A percentile compares a stretch with the other conserved stretches of the same genome.
Evolutionary conservation across 2,329 filamentous ascomycete genomes (phyloP).

Genomic region (Capronia americana): DNA sequence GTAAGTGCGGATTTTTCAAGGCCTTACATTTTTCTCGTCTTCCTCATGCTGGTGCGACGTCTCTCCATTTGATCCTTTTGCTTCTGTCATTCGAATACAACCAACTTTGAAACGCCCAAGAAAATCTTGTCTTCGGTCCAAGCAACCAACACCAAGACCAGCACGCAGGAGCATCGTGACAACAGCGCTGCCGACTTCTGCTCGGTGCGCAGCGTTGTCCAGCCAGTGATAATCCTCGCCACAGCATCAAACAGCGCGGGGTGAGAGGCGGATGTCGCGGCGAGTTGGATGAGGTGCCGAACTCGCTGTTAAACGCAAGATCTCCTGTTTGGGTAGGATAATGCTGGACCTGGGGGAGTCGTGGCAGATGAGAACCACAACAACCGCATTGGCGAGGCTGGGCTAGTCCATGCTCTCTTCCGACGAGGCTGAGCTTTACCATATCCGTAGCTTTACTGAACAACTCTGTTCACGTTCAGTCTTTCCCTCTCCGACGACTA

Average conservation of each 20-base stretch:
- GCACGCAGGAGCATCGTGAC: background rate
- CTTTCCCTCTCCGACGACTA: background rate
- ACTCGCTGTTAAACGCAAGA: background rate
- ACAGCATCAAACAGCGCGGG: background rate
- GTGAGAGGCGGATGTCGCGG: background rate
- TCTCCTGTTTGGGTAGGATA: background rate
- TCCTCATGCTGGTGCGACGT: too few species aligned
- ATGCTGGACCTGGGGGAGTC: background rate
- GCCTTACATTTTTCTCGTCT: background rate
- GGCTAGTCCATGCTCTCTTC: background rate
- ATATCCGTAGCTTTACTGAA: background rate
- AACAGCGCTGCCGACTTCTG: background rate
- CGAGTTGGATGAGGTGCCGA: background rate
- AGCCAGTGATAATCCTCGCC: background rate
- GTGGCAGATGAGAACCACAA: background rate
- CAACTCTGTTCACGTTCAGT: background rate
- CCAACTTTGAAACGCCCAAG: too few species aligned
- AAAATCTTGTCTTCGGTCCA: background rate
- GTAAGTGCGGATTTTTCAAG: background rate
- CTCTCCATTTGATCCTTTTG: too few species aligned
- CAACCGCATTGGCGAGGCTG: background rate
- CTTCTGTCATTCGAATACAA: too few species aligned
- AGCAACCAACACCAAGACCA: background rate
- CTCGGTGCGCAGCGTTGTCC: background rate
- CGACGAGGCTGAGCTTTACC: conserved; percentile 15